These are phyloP conservation scores for Ustilago vetiveriae DNA, from an alignment of 1,284 basidiomycete species.

Conservation along the genomic window DNA sequence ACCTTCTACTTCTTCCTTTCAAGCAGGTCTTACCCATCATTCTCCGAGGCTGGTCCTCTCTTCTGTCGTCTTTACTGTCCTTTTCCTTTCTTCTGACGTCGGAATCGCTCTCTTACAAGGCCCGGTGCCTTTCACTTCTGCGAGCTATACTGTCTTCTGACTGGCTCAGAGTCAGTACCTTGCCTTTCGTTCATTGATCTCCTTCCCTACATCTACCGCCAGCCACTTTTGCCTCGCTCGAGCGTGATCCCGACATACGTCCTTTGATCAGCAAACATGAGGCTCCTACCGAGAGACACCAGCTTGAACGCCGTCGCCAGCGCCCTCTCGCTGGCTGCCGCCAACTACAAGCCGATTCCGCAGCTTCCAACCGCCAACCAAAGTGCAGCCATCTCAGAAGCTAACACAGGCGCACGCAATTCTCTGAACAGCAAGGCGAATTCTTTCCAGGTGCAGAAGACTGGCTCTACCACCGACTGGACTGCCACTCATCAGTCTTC, in stretches of 20 bases:
- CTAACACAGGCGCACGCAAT: conserved; percentile 11
- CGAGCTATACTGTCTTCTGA: conserved; percentile 15
- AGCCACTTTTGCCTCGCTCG: background rate
- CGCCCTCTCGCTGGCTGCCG: conserved; percentile 59
- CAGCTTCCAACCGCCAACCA: conserved; percentile 43
- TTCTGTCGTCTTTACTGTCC: conserved; percentile 22
- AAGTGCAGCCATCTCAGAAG: conserved; percentile 2
- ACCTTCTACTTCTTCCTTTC: conserved; percentile 12
- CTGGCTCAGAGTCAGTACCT: conserved; percentile 19
- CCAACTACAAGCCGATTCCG: conserved; percentile 66
- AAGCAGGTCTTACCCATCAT: no score
- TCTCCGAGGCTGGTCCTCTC: no score
- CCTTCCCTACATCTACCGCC: background rate
- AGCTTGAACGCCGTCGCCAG: conserved; percentile 50
- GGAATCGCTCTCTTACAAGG: conserved; percentile 13
- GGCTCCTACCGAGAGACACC: conserved; percentile 40
- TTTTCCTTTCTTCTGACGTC: conserved; percentile 21
- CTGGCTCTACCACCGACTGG: conserved; percentile 26
- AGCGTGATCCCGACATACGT: background rate
- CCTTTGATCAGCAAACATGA: conserved; percentile 22
- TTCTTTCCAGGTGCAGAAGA: conserved; percentile 40
- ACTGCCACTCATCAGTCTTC: conserved; percentile 29
- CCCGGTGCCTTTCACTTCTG: conserved; percentile 21
- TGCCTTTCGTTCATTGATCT: conserved; percentile 8
- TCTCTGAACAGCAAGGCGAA: conserved; percentile 23